Conservation (phyloP, 371 early-diverging fungal genomes). For the Mortierella sp. region DNA sequence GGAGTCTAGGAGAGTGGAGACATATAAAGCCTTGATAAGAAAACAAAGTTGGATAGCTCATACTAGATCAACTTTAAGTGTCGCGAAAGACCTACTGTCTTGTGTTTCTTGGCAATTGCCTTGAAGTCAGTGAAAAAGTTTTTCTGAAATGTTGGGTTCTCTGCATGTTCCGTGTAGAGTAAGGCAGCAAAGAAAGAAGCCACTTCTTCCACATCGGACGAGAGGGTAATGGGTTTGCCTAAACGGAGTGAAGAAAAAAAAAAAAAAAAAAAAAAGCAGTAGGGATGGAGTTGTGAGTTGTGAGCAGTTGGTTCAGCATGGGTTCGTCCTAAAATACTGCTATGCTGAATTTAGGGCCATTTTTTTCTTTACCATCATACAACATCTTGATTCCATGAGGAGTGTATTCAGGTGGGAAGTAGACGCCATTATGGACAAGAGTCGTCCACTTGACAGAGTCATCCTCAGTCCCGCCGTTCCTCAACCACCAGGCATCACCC, state of each 20-base stretch:
- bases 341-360: not conserved
- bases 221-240: conserved; percentile 72
- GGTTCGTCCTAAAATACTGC: not conserved
- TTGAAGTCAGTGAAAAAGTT: conserved; percentile 95
- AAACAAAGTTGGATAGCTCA: not conserved
- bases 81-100: conserved; percentile 60
- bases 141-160: conserved; percentile 84
- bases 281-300: not conserved
- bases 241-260: not conserved
- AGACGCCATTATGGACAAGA: conserved; percentile 88
- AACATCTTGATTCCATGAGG: conserved; percentile 92
- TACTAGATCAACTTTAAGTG: conserved; percentile 8
- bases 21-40: not conserved
- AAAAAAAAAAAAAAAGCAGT: not conserved
- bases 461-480: conserved; percentile 56
- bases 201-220: conserved; percentile 92
- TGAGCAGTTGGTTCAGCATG: not conserved
- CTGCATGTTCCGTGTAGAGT: conserved; percentile 85
- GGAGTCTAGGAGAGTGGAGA: conserved; percentile 61
- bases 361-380: conserved; percentile 76
- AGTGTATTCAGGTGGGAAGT: conserved; percentile 93
- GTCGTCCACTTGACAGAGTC: conserved; percentile 85
- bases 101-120: conserved; percentile 68
- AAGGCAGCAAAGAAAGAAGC: conserved; percentile 94
- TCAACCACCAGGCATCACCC: conserved; percentile 65